Percentiles rank a stretch among this genome's conserved stretches.
Conservation (phyloP, 768 basidiomycete genomes). For the Psilocybe azurescens region DNA sequence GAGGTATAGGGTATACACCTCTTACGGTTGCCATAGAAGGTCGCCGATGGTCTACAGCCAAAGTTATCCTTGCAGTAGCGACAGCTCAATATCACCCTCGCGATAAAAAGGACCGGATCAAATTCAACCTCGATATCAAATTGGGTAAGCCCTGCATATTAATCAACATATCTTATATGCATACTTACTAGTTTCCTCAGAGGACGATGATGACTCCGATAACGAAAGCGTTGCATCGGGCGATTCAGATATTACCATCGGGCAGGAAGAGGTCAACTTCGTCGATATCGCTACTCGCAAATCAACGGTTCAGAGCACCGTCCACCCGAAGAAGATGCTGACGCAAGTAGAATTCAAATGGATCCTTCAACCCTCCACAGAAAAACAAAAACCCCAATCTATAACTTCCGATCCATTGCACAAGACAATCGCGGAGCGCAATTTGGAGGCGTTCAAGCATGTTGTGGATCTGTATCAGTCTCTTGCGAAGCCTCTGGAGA, state of each 20-base stretch:
- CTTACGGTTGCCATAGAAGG: slow-evolving; percentile 53
- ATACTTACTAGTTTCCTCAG: background rate
- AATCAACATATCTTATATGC: background rate
- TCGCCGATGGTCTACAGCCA: slow-evolving; percentile 61
- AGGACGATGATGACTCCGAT: slow-evolving; percentile 42
- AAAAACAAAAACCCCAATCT: background rate
- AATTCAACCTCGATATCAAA: slow-evolving; percentile 39
- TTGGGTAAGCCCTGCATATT: slow-evolving; percentile 31
- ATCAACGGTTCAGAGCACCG: slow-evolving; percentile 45
- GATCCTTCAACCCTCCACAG: background rate
- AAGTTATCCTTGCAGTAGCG: slow-evolving; percentile 62
- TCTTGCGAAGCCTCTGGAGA: slow-evolving; percentile 33
- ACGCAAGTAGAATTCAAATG: slow-evolving; percentile 13
- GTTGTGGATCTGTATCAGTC: slow-evolving; percentile 47
- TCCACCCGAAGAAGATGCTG: slow-evolving; percentile 45
- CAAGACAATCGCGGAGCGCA: slow-evolving; percentile 45
- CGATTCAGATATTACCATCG: slow-evolving; percentile 43
- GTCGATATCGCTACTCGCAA: slow-evolving; percentile 58
- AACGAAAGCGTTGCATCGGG: slow-evolving; percentile 46
- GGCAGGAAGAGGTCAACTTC: slow-evolving; percentile 46
- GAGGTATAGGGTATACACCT: slow-evolving; percentile 47
- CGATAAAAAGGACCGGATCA: slow-evolving; percentile 35
- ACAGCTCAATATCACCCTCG: slow-evolving; percentile 56
- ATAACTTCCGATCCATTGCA: slow-evolving; percentile 28
- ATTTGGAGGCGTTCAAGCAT: slow-evolving; percentile 56